phyloP scores from a whole-genome alignment of 2,329 filamentous ascomycete species.

The Alternaria longipes region DNA sequence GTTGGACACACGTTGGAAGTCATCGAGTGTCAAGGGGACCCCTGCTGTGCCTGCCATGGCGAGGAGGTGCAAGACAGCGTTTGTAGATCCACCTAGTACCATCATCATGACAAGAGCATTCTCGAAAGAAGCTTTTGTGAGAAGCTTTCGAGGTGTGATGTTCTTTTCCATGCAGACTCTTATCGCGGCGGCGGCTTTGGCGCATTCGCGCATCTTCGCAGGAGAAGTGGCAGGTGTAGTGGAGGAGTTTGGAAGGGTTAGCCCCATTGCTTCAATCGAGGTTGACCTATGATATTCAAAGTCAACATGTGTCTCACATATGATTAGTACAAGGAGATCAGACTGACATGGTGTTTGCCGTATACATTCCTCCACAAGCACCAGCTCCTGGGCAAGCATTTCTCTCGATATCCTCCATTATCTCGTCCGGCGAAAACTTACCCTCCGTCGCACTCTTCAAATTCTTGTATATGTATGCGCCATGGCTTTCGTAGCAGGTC shows the following conservation, averaged over 20 bases:
- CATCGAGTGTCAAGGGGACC: conserved; percentile 79
- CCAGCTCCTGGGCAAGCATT: conserved; percentile 81
- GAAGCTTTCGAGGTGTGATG: conserved; percentile 80
- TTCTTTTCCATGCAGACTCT: conserved; percentile 81
- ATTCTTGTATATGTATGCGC: conserved; percentile 80
- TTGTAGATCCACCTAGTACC: conserved; percentile 89
- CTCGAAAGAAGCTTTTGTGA: conserved; percentile 83
- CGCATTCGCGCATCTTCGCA: conserved; percentile 86
- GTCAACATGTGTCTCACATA: not conserved
- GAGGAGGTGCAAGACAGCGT: conserved; percentile 86
- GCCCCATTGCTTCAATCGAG: conserved; percentile 71
- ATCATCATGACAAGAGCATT: conserved; percentile 91
- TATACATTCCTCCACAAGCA: conserved; percentile 93
- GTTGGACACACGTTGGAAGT: conserved; percentile 81
- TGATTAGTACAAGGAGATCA: not conserved
- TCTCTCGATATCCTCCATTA: conserved; percentile 82
- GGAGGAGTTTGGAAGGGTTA: conserved; percentile 83
- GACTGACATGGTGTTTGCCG: conserved; percentile 81
- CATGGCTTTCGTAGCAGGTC: conserved; percentile 87
- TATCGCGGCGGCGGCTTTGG: conserved; percentile 81
- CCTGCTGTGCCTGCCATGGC: conserved; percentile 89
- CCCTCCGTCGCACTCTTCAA: conserved; percentile 75
- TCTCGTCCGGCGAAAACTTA: conserved; percentile 76
- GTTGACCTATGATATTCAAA: conserved; percentile 1
- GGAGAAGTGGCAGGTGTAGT: conserved; percentile 83